A percentile compares a stretch with the other conserved stretches of the same genome.
Evolutionary conservation across 116 monocot species (phyloP).

Genomic region (Iris pallida): DNA sequence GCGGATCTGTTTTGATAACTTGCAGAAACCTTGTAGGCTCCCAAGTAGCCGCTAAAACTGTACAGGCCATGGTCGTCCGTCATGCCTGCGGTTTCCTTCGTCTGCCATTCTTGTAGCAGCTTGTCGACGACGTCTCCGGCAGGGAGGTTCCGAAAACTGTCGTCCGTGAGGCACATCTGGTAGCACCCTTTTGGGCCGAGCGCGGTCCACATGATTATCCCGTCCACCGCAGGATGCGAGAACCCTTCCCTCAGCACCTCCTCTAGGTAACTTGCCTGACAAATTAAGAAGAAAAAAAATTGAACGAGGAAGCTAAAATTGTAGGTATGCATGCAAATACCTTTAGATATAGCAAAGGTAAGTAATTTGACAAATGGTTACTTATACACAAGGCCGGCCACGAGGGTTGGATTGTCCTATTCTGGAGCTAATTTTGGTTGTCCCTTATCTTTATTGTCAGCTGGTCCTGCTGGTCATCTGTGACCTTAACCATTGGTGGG

Average conservation of each 20-base stretch:
- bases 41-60: constrained; percentile 63
- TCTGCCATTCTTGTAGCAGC: constrained; percentile 77
- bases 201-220: constrained; percentile 86
- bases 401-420: no score
- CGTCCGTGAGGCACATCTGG: constrained; percentile 94
- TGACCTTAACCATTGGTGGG: no score
- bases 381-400: no score
- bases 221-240: constrained; percentile 61
- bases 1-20: constrained; percentile 37
- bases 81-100: constrained; percentile 30
- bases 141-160: constrained; percentile 54
- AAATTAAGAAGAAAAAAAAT: not conserved
- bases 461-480: no score
- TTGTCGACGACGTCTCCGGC: constrained; percentile 71
- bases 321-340: no score
- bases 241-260: constrained; percentile 84
- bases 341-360: no score
- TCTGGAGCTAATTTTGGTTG: no score
- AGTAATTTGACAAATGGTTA: no score
- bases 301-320: no score
- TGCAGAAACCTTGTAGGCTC: constrained; percentile 60
- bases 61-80: constrained; percentile 72
- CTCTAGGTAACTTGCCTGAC: constrained; percentile 68
- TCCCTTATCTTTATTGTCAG: no score
- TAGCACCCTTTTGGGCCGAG: constrained; percentile 68